Base-by-base conservation (phyloP, 257 asterid genomes). In the Solanum bulbocastanum region DNA sequence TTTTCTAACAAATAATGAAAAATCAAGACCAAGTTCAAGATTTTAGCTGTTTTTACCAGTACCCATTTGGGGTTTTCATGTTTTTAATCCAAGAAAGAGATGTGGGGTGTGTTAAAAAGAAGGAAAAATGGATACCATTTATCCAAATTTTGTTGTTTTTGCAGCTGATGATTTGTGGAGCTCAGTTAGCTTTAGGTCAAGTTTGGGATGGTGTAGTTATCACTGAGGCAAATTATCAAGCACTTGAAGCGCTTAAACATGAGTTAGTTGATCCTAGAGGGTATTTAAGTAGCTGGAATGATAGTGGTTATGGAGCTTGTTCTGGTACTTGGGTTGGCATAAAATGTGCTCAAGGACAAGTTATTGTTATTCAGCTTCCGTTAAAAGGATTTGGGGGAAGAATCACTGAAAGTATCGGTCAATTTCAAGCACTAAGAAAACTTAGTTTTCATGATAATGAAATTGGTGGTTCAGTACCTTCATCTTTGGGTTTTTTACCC, bases 291-390 rank as follows among this genome's bases (percentile, higher is more conserved):
- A 94, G 98, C 95, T 97, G 99, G 99, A 96, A 97, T 86, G 98
- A 95, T 83, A 74, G 88, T 88, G 98, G 96, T 8, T 83, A 74
- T 68, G 99, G 98, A 52, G 99, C 98, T 89, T 97, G 99, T 91
- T 93, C 98, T 4, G 99, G 99, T 52, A 86, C 90, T 14, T 96
- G 99, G 99, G 87, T 68, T 22, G 99, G 99, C 11, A 95, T 97
- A 40, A 97, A 97, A 87, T 96, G 99, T 90, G 98, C 99, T 71
- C 92, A 92, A 44, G 99, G 99, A 5, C 97, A 96, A 84, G 99
- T 97, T 42, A 97, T 97, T 6, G 98, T 97, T 3, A 95, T 97
- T 37, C 96, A 94, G 93, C 98, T 97, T 9, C 99, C 99, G 2
- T 97, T 98, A 98, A 90, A 93, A 69, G 94, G 96, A 0, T 87